Percentiles rank a stretch among this genome's conserved stretches.
Evolutionary conservation across 441 rosid genomes (phyloP).

Genomic region (Erodium texanum): DNA sequence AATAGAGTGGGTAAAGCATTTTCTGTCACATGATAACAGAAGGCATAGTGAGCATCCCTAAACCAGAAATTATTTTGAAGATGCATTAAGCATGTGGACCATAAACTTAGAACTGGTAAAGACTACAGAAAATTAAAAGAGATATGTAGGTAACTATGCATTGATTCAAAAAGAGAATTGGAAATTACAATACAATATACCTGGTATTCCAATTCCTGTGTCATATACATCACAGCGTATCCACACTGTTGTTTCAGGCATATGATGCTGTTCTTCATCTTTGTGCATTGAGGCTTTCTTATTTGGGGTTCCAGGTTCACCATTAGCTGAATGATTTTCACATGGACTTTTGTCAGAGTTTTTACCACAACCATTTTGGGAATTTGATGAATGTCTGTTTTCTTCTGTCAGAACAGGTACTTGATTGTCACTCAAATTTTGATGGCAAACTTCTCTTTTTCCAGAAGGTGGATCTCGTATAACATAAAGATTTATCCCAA

Average conservation of each 20-base stretch:
- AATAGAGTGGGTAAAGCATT: constrained; percentile 75
- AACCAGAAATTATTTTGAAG: background rate
- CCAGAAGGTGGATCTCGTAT: constrained; percentile 53
- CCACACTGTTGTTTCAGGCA: constrained; percentile 65
- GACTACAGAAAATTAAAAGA: background rate
- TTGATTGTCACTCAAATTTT: constrained; percentile 22
- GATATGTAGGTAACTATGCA: background rate
- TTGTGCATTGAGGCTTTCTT: constrained; percentile 21
- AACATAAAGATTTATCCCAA: constrained; percentile 68
- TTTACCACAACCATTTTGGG: constrained; percentile 22
- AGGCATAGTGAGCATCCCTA: constrained; percentile 7
- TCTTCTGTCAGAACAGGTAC: constrained; percentile 22
- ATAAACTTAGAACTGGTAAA: background rate
- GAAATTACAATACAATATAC: constrained; percentile 24
- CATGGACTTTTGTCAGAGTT: constrained; percentile 16
- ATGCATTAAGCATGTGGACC: background rate
- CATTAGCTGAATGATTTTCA: constrained; percentile 19
- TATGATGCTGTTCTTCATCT: constrained; percentile 28
- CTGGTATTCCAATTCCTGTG: constrained; percentile 97
- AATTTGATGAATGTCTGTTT: constrained; percentile 20
- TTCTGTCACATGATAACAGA: constrained; percentile 38
- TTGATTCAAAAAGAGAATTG: background rate
- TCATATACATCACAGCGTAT: constrained; percentile 82
- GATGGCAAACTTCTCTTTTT: constrained; percentile 28
- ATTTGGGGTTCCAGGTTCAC: constrained; percentile 25